Conservation (phyloP, 1,284 basidiomycete genomes). For the Ganoderma leucocontextum region DNA sequence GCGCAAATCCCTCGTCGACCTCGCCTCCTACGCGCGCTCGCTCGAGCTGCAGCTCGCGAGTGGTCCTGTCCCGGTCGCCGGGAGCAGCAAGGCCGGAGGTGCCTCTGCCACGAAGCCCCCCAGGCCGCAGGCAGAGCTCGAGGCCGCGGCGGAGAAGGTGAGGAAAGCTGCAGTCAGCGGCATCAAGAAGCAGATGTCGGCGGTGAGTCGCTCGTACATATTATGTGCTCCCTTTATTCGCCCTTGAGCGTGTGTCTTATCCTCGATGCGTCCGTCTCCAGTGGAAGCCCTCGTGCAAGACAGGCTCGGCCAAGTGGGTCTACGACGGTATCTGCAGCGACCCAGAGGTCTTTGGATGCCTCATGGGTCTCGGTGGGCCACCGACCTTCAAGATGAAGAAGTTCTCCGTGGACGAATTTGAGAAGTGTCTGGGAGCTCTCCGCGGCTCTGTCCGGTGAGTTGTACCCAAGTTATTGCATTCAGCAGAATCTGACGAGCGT, state of each 20-base stretch:
- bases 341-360: conserved; percentile 57
- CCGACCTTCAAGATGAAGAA: conserved; percentile 63
- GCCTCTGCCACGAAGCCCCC: conserved; percentile 40
- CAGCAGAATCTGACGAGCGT: neutral
- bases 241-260: conserved; percentile 5
- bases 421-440: conserved; percentile 45
- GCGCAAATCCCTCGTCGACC: conserved; percentile 43
- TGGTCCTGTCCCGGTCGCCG: conserved; percentile 16
- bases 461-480: neutral
- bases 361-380: conserved; percentile 54
- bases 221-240: conserved; percentile 1
- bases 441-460: conserved; percentile 39
- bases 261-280: conserved; percentile 31
- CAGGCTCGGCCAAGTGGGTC: conserved; percentile 54
- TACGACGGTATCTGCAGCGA: conserved; percentile 66
- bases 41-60: conserved; percentile 46
- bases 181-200: conserved; percentile 63
- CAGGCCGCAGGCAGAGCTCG: conserved; percentile 51
- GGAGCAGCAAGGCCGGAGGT: conserved; percentile 23
- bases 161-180: conserved; percentile 55
- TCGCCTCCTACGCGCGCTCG: conserved; percentile 55
- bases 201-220: conserved; percentile 36
- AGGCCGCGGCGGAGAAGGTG: conserved; percentile 56
- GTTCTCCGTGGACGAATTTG: conserved; percentile 54
- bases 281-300: conserved; percentile 65